Conservation (phyloP, 2,329 filamentous ascomycete genomes). For the Aspergillus alliaceus region DNA sequence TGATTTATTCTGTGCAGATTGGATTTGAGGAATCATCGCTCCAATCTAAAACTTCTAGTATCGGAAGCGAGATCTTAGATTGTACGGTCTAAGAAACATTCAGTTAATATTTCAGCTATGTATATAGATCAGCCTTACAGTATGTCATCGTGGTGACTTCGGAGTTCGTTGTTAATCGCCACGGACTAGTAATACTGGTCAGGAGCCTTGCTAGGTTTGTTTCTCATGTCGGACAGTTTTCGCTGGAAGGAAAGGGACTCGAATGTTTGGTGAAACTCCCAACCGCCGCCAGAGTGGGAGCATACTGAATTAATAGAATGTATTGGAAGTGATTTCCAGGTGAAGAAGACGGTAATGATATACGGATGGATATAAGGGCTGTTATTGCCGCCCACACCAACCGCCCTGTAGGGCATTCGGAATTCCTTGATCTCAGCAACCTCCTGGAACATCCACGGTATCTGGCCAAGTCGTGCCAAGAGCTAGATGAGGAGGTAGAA, state of each 20-base stretch:
- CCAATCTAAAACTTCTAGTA: slow-evolving; percentile 27
- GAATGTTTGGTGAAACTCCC: too few relatives aligned
- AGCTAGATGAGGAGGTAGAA: not conserved
- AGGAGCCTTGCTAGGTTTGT: slow-evolving; percentile 38
- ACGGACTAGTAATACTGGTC: slow-evolving; percentile 39
- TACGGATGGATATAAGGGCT: too few relatives aligned
- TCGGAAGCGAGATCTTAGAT: slow-evolving; percentile 23
- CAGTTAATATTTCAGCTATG: not conserved
- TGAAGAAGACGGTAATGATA: too few relatives aligned
- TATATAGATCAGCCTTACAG: slow-evolving; percentile 28
- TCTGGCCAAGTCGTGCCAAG: not conserved
- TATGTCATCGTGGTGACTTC: slow-evolving; percentile 51
- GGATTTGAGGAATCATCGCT: slow-evolving; percentile 27
- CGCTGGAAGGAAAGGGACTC: not conserved
- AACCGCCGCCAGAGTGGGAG: too few relatives aligned
- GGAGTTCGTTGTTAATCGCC: slow-evolving; percentile 42
- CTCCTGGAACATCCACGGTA: not conserved
- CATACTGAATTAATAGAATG: too few relatives aligned
- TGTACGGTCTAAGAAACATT: slow-evolving; percentile 17
- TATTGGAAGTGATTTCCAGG: too few relatives aligned
- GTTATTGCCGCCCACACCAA: too few relatives aligned
- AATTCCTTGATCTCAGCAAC: not conserved
- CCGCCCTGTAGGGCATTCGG: too few relatives aligned
- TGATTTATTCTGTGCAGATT: slow-evolving; percentile 41
- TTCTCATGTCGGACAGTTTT: not conserved